phyloP scores from a whole-genome alignment of 805 yeast species.

The Clavispora phyllophila region DNA sequence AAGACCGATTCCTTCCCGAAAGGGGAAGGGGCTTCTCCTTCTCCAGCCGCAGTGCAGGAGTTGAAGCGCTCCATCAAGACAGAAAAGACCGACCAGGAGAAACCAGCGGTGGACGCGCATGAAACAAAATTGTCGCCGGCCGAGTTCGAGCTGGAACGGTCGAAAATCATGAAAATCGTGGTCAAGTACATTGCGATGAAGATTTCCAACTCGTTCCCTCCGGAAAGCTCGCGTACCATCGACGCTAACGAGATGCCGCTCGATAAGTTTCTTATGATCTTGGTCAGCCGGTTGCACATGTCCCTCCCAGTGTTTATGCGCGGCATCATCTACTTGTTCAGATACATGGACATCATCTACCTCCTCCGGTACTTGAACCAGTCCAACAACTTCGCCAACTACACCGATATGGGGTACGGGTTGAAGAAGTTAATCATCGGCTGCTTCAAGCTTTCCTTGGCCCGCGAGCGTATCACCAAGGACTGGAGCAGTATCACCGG shows the following conservation, averaged over 20 bases:
- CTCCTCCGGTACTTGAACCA: slow-evolving; percentile 41
- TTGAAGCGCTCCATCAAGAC: slow-evolving; percentile 19
- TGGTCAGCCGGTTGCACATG: slow-evolving; percentile 34
- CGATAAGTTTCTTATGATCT: slow-evolving; percentile 35
- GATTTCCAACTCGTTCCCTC: slow-evolving; percentile 40
- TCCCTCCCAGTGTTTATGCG: slow-evolving; percentile 34
- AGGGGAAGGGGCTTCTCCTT: neutral
- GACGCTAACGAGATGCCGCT: slow-evolving; percentile 30
- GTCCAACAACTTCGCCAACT: slow-evolving; percentile 40
- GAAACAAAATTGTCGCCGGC: slow-evolving; percentile 3
- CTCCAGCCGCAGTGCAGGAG: slow-evolving; percentile 17
- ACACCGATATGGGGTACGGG: slow-evolving; percentile 40
- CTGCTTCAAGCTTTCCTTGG: slow-evolving; percentile 35
- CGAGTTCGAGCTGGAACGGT: slow-evolving; percentile 27
- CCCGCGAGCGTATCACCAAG: slow-evolving; percentile 22
- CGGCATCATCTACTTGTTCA: slow-evolving; percentile 38
- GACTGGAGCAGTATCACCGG: slow-evolving; percentile 38
- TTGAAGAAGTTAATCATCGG: slow-evolving; percentile 38
- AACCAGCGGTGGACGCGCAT: neutral
- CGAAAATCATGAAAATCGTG: slow-evolving; percentile 36
- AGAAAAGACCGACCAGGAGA: neutral
- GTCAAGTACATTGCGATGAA: slow-evolving; percentile 41
- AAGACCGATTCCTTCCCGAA: neutral
- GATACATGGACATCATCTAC: slow-evolving; percentile 44
- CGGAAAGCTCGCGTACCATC: slow-evolving; percentile 24